phyloP scores from a whole-genome alignment of 352 stramenopile species.

The Globisporangium irregulare region DNA sequence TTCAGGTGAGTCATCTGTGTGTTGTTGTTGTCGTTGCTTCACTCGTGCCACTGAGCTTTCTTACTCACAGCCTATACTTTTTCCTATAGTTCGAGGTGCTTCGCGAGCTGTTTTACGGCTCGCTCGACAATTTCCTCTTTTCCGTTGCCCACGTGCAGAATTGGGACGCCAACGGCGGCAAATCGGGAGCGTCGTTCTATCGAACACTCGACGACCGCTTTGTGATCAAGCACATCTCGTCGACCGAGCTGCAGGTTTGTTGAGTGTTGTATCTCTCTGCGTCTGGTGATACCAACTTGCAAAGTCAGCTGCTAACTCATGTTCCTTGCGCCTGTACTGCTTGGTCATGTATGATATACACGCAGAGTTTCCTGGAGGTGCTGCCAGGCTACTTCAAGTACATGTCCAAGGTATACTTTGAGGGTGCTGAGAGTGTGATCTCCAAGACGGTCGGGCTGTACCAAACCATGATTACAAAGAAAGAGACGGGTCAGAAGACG shows the following conservation, averaged over 20 bases:
- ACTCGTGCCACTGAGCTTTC: background rate
- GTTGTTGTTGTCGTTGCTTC: background rate
- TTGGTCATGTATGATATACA: background rate
- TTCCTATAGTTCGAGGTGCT: conserved; percentile 88
- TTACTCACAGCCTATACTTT: background rate
- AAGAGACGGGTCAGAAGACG: conserved; percentile 87
- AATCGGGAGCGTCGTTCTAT: conserved; percentile 96
- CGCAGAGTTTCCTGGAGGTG: conserved; percentile 80
- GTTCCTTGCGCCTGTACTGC: conserved; percentile 1
- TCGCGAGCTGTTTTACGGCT: conserved; percentile 86
- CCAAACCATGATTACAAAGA: conserved; percentile 95
- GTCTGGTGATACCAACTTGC: background rate
- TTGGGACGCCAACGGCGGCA: conserved; percentile 95
- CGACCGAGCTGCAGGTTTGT: conserved; percentile 96
- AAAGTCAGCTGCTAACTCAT: background rate
- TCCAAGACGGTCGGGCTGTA: conserved; percentile 98
- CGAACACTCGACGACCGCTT: conserved; percentile 96
- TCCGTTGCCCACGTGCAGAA: conserved; percentile 78
- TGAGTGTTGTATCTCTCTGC: background rate
- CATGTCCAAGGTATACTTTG: conserved; percentile 95
- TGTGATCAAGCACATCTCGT: conserved; percentile 98
- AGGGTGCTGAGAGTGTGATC: conserved; percentile 91
- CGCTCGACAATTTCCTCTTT: conserved; percentile 63
- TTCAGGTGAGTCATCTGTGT: conserved; percentile 48
- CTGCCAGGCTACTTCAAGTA: conserved; percentile 96